Evolutionary conservation across 768 basidiomycete species (phyloP), one percentile per base, ranked within the genome.

Genomic region (Boletus patriciae): DNA sequence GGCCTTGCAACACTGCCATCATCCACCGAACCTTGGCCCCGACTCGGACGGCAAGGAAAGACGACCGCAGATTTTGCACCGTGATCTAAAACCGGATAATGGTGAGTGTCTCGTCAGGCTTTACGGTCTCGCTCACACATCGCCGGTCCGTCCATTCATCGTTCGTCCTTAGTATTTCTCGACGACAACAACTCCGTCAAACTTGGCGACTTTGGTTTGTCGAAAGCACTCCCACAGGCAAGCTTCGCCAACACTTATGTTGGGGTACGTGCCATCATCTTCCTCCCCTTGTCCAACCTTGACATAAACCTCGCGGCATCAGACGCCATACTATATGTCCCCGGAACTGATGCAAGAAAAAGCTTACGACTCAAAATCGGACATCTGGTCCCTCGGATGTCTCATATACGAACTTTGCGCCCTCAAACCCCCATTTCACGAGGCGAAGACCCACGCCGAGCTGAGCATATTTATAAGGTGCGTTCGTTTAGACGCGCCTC

Each of bases 271-370:
- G 15, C 51, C 38, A 21, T 36, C 0, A 18, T 21, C 13, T 37
- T 6, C 13, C 34, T 36, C 11, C 27, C 11, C 46, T 34, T 37
- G 11, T 23, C n/a, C 6, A 21, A 44, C 23, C 13, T 23, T 23
- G 34, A 59, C 53, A 21, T 36, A 23, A 36, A 33, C 18, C 6
- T 63, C 90, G 87, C 91, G 21, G 2, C 19, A 16, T n/a, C 64
- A 98, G 94, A 99, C 97, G 4, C 97, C 97, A 4, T 95, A 98
- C 70, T 98, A 99, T 77, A 98, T 99, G 97, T 97, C 94, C 1
- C 97, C 97, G 0, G 96, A 99, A 72, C 81, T 98, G 34, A 93
- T 98, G 84, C 92, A 92, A 76, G 96, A 98, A 70, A 94, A 92
- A 70, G 85, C 92, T 4, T 99, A 99, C 73, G 97, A 98, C 74